Evolutionary conservation across 2,329 filamentous ascomycete species (phyloP).

Genomic region (Chaetomium olivaceum): DNA sequence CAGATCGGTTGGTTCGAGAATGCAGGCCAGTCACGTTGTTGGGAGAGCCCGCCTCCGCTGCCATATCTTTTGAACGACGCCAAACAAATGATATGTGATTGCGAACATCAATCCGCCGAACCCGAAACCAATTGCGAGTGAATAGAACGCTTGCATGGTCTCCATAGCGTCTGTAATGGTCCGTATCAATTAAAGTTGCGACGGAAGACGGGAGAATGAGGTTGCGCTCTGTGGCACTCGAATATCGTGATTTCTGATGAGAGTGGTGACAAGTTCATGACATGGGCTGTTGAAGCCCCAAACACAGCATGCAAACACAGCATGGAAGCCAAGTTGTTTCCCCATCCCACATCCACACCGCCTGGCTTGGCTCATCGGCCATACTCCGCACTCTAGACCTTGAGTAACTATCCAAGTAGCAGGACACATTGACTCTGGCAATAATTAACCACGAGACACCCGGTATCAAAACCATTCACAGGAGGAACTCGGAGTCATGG

Average conservation of each 20-base stretch:
- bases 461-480: not conserved
- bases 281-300: not conserved
- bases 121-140: conserved; percentile 18
- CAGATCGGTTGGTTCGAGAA: not conserved
- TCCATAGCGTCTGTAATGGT: not conserved
- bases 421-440: not conserved
- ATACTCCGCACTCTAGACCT: not conserved
- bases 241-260: not conserved
- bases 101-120: conserved; percentile 21
- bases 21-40: not conserved
- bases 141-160: conserved; percentile 6
- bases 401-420: not conserved
- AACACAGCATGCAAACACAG: not conserved
- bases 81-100: conserved; percentile 18
- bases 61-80: not conserved
- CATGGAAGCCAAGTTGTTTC: not conserved
- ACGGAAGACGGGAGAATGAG: not conserved
- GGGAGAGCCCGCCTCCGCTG: not conserved
- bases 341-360: not conserved
- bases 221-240: not conserved
- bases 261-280: not conserved
- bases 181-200: not conserved
- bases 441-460: not conserved
- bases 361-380: not conserved
- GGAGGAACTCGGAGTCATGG: not conserved